Percentiles rank a stretch among this genome's conserved stretches.
Conservation (phyloP, 148 eudicot genomes). For the Spergularia bocconei region DNA sequence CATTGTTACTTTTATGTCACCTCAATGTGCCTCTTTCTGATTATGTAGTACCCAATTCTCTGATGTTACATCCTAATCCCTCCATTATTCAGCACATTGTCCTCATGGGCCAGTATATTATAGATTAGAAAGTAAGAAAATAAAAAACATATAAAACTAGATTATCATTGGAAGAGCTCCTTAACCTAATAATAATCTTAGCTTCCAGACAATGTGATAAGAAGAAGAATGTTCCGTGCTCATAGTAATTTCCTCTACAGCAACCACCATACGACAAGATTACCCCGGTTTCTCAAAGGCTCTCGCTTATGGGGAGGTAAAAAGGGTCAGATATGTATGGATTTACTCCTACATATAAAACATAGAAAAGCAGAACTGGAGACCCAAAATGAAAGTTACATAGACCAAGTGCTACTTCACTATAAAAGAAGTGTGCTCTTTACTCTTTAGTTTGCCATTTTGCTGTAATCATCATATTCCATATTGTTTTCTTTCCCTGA, state of each 20-base stretch:
- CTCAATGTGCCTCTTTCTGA: background rate
- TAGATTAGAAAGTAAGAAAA: background rate
- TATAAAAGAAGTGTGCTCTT: too few species aligned
- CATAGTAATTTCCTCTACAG: background rate
- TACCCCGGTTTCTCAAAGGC: too few species aligned
- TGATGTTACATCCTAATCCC: background rate
- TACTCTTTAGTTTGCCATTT: too few species aligned
- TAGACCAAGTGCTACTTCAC: too few species aligned
- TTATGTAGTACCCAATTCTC: background rate
- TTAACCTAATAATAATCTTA: background rate
- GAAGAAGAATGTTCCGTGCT: background rate
- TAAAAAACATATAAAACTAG: too few species aligned
- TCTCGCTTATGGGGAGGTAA: too few species aligned
- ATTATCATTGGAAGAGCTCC: background rate
- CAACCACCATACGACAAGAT: too few species aligned
- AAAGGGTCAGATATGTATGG: too few species aligned
- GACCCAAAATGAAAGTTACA: too few species aligned
- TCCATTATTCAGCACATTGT: background rate
- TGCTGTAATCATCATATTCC: too few species aligned
- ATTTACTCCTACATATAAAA: too few species aligned
- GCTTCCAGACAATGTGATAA: background rate
- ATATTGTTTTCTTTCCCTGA: background rate
- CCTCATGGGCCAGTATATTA: constrained; percentile 5
- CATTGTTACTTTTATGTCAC: background rate
- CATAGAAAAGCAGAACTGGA: too few species aligned